Conservation (phyloP, 371 early-diverging fungal species). For the Chytridium lagenaria region DNA sequence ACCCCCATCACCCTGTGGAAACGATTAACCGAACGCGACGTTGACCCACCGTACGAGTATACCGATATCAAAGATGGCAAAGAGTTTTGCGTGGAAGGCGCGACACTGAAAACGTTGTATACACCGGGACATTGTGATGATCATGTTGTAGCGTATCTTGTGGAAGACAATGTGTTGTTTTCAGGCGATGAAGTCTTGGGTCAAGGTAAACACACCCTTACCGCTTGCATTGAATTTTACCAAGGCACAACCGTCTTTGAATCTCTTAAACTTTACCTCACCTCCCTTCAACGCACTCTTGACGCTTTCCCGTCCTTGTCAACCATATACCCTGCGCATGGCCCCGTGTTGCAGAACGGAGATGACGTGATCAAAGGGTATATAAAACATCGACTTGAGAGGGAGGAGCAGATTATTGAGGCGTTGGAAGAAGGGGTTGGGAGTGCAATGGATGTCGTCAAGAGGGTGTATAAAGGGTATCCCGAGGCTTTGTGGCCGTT, state of each 20-base stretch:
- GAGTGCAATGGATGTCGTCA: constrained; percentile 60
- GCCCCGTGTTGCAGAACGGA: constrained; percentile 75
- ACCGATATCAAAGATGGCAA: constrained; percentile 57
- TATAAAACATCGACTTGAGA: constrained; percentile 73
- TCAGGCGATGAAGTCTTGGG: constrained; percentile 88
- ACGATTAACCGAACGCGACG: constrained; percentile 25
- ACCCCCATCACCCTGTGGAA: constrained; percentile 36
- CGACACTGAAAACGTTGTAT: constrained; percentile 67
- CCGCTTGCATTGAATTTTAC: too few relatives aligned
- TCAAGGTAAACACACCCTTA: constrained; percentile 70
- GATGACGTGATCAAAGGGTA: constrained; percentile 66
- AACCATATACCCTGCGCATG: constrained; percentile 78
- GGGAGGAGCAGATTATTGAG: constrained; percentile 76
- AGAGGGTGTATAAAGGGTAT: constrained; percentile 67
- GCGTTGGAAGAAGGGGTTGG: constrained; percentile 46
- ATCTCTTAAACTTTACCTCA: constrained; percentile 70
- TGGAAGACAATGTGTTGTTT: constrained; percentile 76
- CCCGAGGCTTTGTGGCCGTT: constrained; percentile 63
- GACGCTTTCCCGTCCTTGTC: constrained; percentile 37
- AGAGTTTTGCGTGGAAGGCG: constrained; percentile 62
- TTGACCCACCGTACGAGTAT: constrained; percentile 19
- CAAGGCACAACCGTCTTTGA: constrained; percentile 68
- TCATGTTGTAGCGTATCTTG: constrained; percentile 74
- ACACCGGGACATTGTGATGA: constrained; percentile 89
- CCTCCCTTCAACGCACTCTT: constrained; percentile 62